Evolutionary conservation across 2,329 filamentous ascomycete genomes (phyloP).

Genomic region (Fusarium redolens): DNA sequence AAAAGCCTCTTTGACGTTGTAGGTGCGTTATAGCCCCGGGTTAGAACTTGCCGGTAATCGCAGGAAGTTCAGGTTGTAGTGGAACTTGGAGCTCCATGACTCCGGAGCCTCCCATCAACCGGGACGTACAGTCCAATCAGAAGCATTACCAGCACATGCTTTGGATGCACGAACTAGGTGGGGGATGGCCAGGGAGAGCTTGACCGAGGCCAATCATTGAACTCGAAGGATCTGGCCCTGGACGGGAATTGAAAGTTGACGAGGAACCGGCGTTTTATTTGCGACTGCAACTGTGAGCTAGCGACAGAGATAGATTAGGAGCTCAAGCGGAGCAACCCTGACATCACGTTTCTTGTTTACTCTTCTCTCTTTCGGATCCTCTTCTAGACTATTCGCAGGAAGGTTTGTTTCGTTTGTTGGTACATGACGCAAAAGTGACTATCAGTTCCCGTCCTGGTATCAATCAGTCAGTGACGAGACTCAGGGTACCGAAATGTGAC

Average conservation of each 20-base stretch:
- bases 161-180: constrained; percentile 37
- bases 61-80: constrained; percentile 27
- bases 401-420: constrained; percentile 9
- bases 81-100: constrained; percentile 40
- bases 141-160: constrained; percentile 36
- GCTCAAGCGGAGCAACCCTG: constrained; percentile 22
- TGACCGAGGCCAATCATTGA: constrained; percentile 34
- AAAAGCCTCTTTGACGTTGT: constrained; percentile 24
- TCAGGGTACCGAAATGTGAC: constrained; percentile 36
- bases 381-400: constrained; percentile 1
- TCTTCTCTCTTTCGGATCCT: constrained; percentile 30
- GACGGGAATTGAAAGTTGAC: constrained; percentile 20
- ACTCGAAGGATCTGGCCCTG: constrained; percentile 23
- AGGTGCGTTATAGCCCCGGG: constrained; percentile 9
- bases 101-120: constrained; percentile 45
- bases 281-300: constrained; percentile 26
- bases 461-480: constrained; percentile 35
- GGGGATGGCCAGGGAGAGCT: constrained; percentile 29
- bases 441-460: constrained; percentile 35
- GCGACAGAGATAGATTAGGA: constrained; percentile 25
- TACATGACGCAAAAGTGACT: constrained; percentile 24
- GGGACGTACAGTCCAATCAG: constrained; percentile 47
- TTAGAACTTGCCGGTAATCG: constrained; percentile 29
- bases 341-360: constrained; percentile 36
- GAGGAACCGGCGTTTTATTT: constrained; percentile 14